Conservation (phyloP, 148 eudicot genomes). For the Chenopodium formosanum region DNA sequence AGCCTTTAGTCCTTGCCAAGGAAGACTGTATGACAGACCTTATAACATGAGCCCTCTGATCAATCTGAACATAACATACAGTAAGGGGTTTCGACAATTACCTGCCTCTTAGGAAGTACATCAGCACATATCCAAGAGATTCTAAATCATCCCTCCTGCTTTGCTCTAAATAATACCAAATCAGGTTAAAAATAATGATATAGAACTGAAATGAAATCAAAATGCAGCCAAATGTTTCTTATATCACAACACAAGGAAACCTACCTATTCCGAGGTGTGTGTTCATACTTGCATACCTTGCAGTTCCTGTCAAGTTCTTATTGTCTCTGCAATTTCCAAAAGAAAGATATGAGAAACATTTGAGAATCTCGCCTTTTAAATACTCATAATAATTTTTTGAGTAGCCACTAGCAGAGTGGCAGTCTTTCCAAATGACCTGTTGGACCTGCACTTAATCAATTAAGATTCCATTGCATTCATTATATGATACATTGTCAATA, state of each 20-base stretch:
- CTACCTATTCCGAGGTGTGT: conserved; percentile 97
- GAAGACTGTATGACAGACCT: conserved; percentile 52
- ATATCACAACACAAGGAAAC: conserved; percentile 13
- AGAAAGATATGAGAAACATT: conserved; percentile 13
- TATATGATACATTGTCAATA: background rate
- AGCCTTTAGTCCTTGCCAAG: conserved; percentile 98
- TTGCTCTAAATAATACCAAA: conserved; percentile 55
- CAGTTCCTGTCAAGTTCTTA: conserved; percentile 95
- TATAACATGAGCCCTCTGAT: conserved; percentile 18
- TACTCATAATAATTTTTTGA: background rate
- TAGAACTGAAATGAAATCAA: background rate
- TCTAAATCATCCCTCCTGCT: conserved; percentile 97
- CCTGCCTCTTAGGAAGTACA: conserved; percentile 97
- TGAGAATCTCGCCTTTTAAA: background rate
- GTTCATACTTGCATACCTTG: conserved; percentile 93
- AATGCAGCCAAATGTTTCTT: background rate
- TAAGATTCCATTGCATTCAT: background rate
- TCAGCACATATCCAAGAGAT: conserved; percentile 91
- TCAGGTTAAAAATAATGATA: conserved; percentile 21
- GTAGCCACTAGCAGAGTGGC: background rate
- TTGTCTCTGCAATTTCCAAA: conserved; percentile 63
- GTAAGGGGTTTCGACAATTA: conserved; percentile 25
- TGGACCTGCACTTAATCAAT: background rate
- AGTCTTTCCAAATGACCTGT: background rate
- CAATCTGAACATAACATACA: conserved; percentile 1